These are phyloP conservation scores for Fusarium torreyae DNA, from an alignment of 2,329 filamentous ascomycete species.

Conservation along the genomic window DNA sequence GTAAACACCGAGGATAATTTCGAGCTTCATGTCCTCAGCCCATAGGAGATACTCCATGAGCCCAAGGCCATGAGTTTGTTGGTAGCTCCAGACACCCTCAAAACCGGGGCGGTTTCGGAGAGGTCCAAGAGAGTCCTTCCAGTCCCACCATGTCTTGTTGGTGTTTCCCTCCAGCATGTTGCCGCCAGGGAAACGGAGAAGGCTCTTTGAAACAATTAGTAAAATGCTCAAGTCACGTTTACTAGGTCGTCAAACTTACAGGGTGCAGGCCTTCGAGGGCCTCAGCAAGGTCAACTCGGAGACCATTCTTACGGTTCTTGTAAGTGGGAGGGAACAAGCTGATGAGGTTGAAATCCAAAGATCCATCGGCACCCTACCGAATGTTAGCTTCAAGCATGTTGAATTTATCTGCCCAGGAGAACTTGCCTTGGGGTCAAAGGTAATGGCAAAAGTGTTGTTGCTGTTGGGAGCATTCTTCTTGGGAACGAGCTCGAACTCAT, in stretches of 20 bases:
- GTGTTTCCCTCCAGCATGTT: slow-evolving; percentile 71
- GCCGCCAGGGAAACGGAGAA: slow-evolving; percentile 76
- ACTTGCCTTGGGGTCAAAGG: slow-evolving; percentile 61
- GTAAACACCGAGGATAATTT: slow-evolving; percentile 71
- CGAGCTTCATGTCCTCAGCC: slow-evolving; percentile 72
- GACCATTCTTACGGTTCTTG: slow-evolving; percentile 70
- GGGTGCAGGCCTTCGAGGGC: slow-evolving; percentile 67
- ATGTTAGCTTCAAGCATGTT: not conserved
- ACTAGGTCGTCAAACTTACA: slow-evolving; percentile 49
- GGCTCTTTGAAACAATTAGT: slow-evolving; percentile 53
- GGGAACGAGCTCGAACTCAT: slow-evolving; percentile 63
- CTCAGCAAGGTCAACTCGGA: slow-evolving; percentile 69
- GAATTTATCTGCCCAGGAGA: fast-evolving
- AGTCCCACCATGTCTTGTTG: slow-evolving; percentile 63
- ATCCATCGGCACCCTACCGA: slow-evolving; percentile 56
- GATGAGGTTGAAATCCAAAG: slow-evolving; percentile 71
- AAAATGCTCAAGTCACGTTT: fast-evolving
- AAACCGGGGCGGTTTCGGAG: slow-evolving; percentile 69
- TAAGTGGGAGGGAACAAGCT: slow-evolving; percentile 74
- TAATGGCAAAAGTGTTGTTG: slow-evolving; percentile 71
- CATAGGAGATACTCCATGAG: slow-evolving; percentile 74
- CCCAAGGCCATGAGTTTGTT: slow-evolving; percentile 74
- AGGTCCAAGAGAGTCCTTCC: slow-evolving; percentile 69
- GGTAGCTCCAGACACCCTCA: slow-evolving; percentile 71
- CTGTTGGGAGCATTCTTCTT: slow-evolving; percentile 63